Base-by-base conservation (phyloP, 2,329 filamentous ascomycete species). In the Macroventuria anomochaeta region DNA sequence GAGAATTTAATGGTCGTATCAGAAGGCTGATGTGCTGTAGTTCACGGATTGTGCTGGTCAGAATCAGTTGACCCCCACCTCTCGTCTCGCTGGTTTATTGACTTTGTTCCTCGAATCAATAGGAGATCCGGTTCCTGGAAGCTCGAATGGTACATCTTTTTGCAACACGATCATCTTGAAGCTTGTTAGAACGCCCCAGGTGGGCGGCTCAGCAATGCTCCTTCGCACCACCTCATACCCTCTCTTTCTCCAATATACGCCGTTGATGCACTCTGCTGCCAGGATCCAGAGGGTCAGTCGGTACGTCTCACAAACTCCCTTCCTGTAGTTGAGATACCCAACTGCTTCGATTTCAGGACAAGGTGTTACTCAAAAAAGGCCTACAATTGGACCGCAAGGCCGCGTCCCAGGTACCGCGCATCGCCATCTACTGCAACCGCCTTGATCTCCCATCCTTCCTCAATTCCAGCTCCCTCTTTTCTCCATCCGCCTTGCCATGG, bases 381-480 rank as follows among this genome's bases (percentile, higher is more conserved):
- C 7, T 65, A 44, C 0, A 68, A 3, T 5, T 43, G 43, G 2
- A 62, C 41, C 1, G 67, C 66, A 4, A 70, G 53, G 0, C 68
- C 68, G 2, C 44, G 57, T 2, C 41, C 62, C 15, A 59, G 15
- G 33, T 68, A 71, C 18, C 21, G 40, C 7, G 41, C 28, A 21
- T 60, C 58, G 0, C 54, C 62, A 33, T 65, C 53, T 0, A 70
- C 67, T 36, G 59, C 64, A 0, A 71, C 63, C 1, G 58, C 59
- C 23, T 70, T 70, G 7, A 69, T 55, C 26, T 71, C 68, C 64
- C 63, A 71, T 0, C 68, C 68, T 8, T 46, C 25, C 44, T 70
- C 67, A 1, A 21, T 38, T 0, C 26, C 42, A 2, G 60, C 47
- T 15, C 58, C 58, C 39, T 68, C 59, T 18, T 56, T 56, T 3